phyloP scores from a whole-genome alignment of 441 rosid species.

The Manihot esculenta region DNA sequence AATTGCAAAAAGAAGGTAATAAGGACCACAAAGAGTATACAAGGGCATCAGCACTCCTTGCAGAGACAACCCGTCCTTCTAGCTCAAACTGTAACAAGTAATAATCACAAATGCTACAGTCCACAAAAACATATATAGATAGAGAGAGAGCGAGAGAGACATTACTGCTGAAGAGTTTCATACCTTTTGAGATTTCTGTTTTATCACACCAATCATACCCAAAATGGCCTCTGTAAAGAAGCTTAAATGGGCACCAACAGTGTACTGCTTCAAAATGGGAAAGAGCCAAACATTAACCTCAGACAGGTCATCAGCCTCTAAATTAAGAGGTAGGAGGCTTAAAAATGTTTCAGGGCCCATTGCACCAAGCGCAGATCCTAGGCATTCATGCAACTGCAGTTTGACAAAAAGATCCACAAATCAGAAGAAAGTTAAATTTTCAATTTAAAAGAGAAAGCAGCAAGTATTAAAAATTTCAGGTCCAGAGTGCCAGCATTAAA shows the following conservation, averaged over 20 bases:
- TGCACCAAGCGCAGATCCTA: conserved; percentile 93
- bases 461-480: background rate
- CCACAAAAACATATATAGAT: background rate
- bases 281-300: conserved; percentile 92
- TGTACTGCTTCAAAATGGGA: conserved; percentile 90
- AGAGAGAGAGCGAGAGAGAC: background rate
- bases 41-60: conserved; percentile 67
- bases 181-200: conserved; percentile 68
- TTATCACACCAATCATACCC: conserved; percentile 48
- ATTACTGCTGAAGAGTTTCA: conserved; percentile 2
- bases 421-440: conserved; percentile 10
- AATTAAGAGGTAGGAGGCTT: conserved; percentile 61
- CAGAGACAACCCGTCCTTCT: conserved; percentile 62
- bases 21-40: conserved; percentile 84
- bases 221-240: conserved; percentile 67
- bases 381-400: conserved; percentile 81
- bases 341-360: conserved; percentile 92
- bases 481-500: background rate
- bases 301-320: conserved; percentile 76
- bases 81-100: conserved; percentile 60
- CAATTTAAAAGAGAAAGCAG: conserved; percentile 1
- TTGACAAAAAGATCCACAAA: conserved; percentile 17
- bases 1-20: conserved; percentile 90
- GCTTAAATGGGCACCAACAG: conserved; percentile 74
- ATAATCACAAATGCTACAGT: conserved; percentile 22